Evolutionary conservation across 148 eudicot species (phyloP).

Genomic region (Vaccinium macrocarpon): DNA sequence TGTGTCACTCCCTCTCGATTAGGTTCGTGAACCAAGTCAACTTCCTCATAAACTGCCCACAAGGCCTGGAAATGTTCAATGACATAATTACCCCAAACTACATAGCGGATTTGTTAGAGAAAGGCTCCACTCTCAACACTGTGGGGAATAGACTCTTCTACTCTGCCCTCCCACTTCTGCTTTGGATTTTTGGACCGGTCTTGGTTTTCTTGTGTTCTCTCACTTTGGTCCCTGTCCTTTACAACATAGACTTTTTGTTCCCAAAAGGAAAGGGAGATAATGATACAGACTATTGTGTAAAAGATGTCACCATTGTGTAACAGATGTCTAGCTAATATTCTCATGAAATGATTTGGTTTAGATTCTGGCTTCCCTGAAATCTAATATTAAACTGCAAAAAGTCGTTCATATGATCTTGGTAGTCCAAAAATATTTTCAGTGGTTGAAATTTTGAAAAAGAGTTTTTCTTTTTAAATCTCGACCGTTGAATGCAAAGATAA

Average conservation of each 20-base stretch:
- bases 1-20: conserved; percentile 79
- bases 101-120: conserved; percentile 50
- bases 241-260: conserved; percentile 49
- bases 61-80: conserved; percentile 22
- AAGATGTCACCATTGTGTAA: neutral
- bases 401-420: too few species aligned
- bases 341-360: conserved; percentile 4
- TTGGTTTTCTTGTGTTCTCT: conserved; percentile 52
- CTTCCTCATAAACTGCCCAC: conserved; percentile 65
- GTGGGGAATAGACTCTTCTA: conserved; percentile 59
- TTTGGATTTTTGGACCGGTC: conserved; percentile 76
- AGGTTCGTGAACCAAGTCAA: conserved; percentile 86
- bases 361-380: too few species aligned
- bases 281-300: conserved; percentile 3
- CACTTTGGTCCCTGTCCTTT: conserved; percentile 52
- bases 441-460: too few species aligned
- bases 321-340: neutral
- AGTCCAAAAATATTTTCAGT: too few species aligned
- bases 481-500: too few species aligned
- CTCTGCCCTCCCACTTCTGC: conserved; percentile 48
- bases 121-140: conserved; percentile 44
- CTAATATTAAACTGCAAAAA: too few species aligned
- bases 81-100: conserved; percentile 30
- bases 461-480: too few species aligned
- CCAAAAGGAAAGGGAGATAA: conserved; percentile 3